Evolutionary conservation across 768 basidiomycete species (phyloP), one percentile per base, ranked within the genome.

Genomic region (Sporobolomyces roseus): DNA sequence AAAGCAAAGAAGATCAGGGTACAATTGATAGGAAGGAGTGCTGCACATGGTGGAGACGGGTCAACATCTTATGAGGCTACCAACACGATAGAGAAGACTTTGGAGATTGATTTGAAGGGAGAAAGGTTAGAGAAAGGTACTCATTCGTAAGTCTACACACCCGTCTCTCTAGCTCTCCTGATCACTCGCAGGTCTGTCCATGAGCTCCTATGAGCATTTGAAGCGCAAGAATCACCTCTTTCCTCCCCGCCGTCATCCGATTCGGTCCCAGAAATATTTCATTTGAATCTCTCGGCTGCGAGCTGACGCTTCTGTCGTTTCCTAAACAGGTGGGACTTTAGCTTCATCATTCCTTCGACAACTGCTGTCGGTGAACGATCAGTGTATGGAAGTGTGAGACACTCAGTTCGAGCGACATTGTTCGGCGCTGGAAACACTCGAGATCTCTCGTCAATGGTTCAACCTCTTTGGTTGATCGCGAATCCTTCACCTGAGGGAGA

Each of bases 331-430:
- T 66, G 56, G 56, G 56, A 71, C 58, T 71, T 66, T 27, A 41
- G 51, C 23, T 71, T 71, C 52, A 71, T 71, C 62, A 38, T 71
- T 0, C 70, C 70, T 14, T 55, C 58, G 19, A 54, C 70, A 21
- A 67, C 70, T 4, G 65, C 70, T 0, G 65, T 66, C 0, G n/a
- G 27, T 0, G 70, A 71, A 30, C 55, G 70, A 13, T 64, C 62
- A 2, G 45, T 50, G 0, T 71, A 67, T 32, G 70, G 70, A 19
- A 38, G 51, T 2, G 51, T 66, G 7, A 50, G 70, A 13, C 56
- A 71, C 19, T 35, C 56, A 6, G 61, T 65, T 8, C 27, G 61
- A 21, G 68, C 59, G 1, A 45, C 38, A 1, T 45, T 65, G n/a
- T 38, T 55, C 4, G 64, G 65, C 12, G 41, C 30, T 14, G 68